Conservation (phyloP, 352 stramenopile genomes). For the Thraustochytrium sp. region DNA sequence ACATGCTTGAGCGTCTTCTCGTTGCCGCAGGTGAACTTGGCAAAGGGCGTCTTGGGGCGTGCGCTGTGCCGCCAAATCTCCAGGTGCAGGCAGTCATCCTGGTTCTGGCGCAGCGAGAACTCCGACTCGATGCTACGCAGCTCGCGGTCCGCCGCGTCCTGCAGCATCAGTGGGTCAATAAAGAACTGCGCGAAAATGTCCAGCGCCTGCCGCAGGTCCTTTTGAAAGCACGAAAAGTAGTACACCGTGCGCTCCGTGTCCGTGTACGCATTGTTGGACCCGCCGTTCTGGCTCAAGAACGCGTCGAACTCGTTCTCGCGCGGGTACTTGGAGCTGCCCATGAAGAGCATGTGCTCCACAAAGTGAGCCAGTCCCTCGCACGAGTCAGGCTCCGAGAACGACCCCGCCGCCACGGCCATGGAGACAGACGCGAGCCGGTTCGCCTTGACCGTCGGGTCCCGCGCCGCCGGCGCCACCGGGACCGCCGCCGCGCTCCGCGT, state of each 20-base stretch:
- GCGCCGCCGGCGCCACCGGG: conserved; percentile 66
- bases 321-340: conserved; percentile 83
- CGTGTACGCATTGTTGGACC: conserved; percentile 82
- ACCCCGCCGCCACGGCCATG: conserved; percentile 32
- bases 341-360: conserved; percentile 93
- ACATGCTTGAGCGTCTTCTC: conserved; percentile 61
- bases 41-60: conserved; percentile 62
- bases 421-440: conserved; percentile 44
- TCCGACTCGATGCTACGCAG: conserved; percentile 76
- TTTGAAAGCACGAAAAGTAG: conserved; percentile 79
- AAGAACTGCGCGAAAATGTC: conserved; percentile 92
- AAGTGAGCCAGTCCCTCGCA: conserved; percentile 66
- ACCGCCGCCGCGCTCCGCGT: conserved; percentile 38
- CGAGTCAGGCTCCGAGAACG: not conserved
- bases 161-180: conserved; percentile 73
- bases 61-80: conserved; percentile 68
- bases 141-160: conserved; percentile 69
- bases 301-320: conserved; percentile 84
- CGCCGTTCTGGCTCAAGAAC: conserved; percentile 76
- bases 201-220: conserved; percentile 61
- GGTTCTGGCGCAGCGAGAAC: conserved; percentile 60
- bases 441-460: conserved; percentile 45
- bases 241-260: conserved; percentile 81
- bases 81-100: conserved; percentile 55
- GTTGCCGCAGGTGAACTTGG: conserved; percentile 75